Base-by-base conservation (phyloP, 352 stramenopile species). In the Phytophthora ohioensis region DNA sequence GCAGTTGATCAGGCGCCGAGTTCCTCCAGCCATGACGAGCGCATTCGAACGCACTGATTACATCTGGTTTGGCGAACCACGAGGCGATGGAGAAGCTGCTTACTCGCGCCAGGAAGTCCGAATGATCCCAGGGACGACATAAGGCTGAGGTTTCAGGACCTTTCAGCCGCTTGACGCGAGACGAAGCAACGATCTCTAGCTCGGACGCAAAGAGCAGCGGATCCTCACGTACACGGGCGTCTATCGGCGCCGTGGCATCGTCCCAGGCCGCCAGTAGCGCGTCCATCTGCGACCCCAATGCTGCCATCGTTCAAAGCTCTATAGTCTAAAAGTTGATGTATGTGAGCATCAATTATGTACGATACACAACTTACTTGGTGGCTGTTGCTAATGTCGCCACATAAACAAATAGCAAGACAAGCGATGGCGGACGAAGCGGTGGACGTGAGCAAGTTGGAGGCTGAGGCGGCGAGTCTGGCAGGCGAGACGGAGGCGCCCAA, bases 11-110 rank as follows among this genome's bases (percentile, higher is more conserved):
- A 5, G 66, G 41, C 30, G 57, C 61, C 5, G 67, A 76, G 62
- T 92, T 89, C 17, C 36, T 58, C 82, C 82, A 92, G 12, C 85
- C 85, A 60, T 82, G 60, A 32, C 81, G 82, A 56, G 82, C 79
- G 48, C 81, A 88, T 35, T 65, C 74, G 27, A 91, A 79, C 9
- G 69, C 69, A 34, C 55, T 79, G 58, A 92, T 84, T 11, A 36
- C 32, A 1, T 70, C 67, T 34, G 82, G 85, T 46, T 92, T 92
- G 15, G 81, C 85, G 35, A 90, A 90, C 85, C 85, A 92, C 41
- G 70, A 83, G 39, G 53, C 80, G 47, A 87, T 82, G 30, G 60
- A 69, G 61, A 90, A 92, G 52, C 65, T 91, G 53, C 70, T 69
- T 17, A 88, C 78, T 64, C 85, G 85, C 10, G 35, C 30, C 38